Evolutionary conservation across 108 stramenopile genomes (phyloP), one percentile per base, ranked within the genome.

Genomic region (Discostella pseudostelligera): DNA sequence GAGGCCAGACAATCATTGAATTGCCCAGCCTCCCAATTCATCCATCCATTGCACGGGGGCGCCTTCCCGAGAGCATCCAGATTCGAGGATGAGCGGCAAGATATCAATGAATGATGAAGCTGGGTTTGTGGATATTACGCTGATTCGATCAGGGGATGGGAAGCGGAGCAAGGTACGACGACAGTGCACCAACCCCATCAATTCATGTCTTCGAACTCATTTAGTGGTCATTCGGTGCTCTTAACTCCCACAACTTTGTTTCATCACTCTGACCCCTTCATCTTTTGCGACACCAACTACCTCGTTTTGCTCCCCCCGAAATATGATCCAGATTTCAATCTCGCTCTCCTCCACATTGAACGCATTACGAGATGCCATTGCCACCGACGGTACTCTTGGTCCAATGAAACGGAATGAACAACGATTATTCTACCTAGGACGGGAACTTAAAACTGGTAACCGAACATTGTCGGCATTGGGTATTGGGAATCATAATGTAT

Each of bases 361-460:
- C 39, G 54, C 49, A 22, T 51, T 81, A 19, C 78, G 74, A 70
- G 72, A 78, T 19, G 25, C 20, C 29, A 69, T 81, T 24, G 3
- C 46, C 39, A 39, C 62, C 29, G 48, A 65, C 25, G 21, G 37
- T 0, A 28, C 39, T 13, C 74, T 83, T 4, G 79, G 79, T 3
- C 70, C 72, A 10, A 59, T 77, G 11, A 39, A 20, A 36, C 69
- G 73, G 14, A 3, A 46, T 2, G n/a, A 78, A n/a, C 90, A 91
- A 61, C 77, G 90, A n/a, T 39, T 91, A 8, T 91, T 91, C 79
- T 77, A 87, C 64, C 54, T 91, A 22, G 90, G 90, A 3, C 48
- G 84, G 19, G 90, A 91, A 61, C 65, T 91, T 16, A 91, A 91
- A 61, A 75, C 80, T 17, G 75, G 74, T 7, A 81, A 81, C 36